These are phyloP conservation scores for Dissoconium aciculare DNA, from an alignment of 2,329 filamentous ascomycete genomes.

Conservation along the genomic window DNA sequence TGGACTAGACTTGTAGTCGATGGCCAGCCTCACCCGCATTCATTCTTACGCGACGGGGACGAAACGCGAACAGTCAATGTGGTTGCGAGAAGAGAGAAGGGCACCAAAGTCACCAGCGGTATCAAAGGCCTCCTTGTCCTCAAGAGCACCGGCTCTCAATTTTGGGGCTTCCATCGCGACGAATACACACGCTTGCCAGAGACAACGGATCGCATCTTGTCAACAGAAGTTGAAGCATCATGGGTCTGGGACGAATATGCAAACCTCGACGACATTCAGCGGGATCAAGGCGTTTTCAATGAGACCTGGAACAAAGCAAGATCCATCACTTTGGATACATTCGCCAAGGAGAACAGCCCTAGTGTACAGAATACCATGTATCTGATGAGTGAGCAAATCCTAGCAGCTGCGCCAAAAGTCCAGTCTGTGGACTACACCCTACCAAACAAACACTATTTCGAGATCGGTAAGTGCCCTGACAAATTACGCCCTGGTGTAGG, in stretches of 20 bases:
- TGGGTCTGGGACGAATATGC: slow-evolving; percentile 75
- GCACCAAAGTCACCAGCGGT: slow-evolving; percentile 60
- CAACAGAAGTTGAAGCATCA: slow-evolving; percentile 73
- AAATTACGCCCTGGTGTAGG: slow-evolving; percentile 2
- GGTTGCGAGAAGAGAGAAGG: slow-evolving; percentile 47
- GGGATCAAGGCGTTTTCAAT: slow-evolving; percentile 54
- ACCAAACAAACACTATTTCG: slow-evolving; percentile 98
- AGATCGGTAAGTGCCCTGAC: slow-evolving; percentile 52
- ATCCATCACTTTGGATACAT: slow-evolving; percentile 75
- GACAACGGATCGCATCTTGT: slow-evolving; percentile 88
- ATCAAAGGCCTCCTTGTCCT: slow-evolving; percentile 68
- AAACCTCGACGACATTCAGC: slow-evolving; percentile 50
- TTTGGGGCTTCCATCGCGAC: slow-evolving; percentile 85
- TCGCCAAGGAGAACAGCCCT: slow-evolving; percentile 78
- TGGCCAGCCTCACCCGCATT: slow-evolving; percentile 85
- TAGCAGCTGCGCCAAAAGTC: slow-evolving; percentile 57
- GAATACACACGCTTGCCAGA: slow-evolving; percentile 85
- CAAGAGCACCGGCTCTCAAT: slow-evolving; percentile 92
- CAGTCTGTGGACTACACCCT: slow-evolving; percentile 65
- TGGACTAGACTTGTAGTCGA: slow-evolving; percentile 84
- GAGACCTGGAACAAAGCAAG: slow-evolving; percentile 63
- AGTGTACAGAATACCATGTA: slow-evolving; percentile 98
- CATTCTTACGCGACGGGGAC: slow-evolving; percentile 76
- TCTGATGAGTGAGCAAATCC: slow-evolving; percentile 85
- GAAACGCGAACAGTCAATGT: slow-evolving; percentile 77